phyloP scores from a whole-genome alignment of 768 basidiomycete species.

The Lentinula raphanica region DNA sequence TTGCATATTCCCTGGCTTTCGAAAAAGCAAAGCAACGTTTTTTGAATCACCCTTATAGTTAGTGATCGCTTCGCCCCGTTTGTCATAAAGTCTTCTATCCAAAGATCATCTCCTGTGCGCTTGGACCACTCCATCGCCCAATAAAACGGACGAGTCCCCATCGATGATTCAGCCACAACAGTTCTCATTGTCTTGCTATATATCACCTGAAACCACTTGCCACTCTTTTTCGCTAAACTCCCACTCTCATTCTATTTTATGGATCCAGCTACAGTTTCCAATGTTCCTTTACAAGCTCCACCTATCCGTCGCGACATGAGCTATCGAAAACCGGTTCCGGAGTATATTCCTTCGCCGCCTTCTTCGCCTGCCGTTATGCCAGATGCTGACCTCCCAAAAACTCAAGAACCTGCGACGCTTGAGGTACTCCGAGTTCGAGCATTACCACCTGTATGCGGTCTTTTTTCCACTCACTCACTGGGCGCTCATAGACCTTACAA shows the following conservation, averaged over 20 bases:
- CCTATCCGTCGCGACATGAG: conserved; percentile 39
- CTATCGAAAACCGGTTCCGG: conserved; percentile 68
- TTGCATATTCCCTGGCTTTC: not conserved
- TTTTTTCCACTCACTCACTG: conserved; percentile 4
- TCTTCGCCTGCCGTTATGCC: conserved; percentile 34
- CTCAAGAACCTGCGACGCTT: conserved; percentile 17
- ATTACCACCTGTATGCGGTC: conserved; percentile 13
- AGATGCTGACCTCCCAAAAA: conserved; percentile 15
- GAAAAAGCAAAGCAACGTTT: not conserved
- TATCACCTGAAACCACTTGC: not conserved
- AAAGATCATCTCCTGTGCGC: not conserved
- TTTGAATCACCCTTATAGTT: not conserved
- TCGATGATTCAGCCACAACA: not conserved
- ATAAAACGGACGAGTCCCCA: conserved; percentile 7
- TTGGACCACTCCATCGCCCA: not conserved
- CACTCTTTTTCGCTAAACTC: not conserved
- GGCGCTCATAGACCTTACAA: conserved; percentile 22
- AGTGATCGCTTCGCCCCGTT: not conserved
- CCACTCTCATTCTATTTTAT: conserved; percentile 1
- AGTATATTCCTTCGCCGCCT: conserved; percentile 62
- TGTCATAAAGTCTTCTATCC: not conserved
- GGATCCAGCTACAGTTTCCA: not conserved
- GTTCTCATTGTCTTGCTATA: not conserved
- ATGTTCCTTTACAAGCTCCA: not conserved
- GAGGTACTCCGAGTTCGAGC: not conserved